Base-by-base conservation (phyloP, 2,329 filamentous ascomycete species). In the Lomentospora prolificans region DNA sequence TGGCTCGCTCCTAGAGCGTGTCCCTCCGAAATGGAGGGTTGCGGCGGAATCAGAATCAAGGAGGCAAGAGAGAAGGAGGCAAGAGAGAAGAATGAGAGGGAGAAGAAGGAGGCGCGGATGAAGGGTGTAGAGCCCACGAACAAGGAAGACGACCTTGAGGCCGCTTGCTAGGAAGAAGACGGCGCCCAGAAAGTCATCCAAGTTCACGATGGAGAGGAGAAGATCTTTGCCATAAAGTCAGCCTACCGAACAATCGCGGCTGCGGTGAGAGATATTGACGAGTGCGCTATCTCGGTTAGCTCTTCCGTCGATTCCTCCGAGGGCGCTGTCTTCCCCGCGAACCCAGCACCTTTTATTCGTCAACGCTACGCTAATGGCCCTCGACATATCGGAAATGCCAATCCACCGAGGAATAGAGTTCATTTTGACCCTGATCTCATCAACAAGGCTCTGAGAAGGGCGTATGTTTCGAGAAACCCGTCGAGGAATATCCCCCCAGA, bases 1-100 rank as follows among this genome's bases (percentile, higher is more conserved):
- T 44, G 51, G 51, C 41, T 50, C 6, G 25, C 17, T 39, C 52
- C 52, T 5, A 19, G 25, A 4, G 53, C 53, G 27, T 55, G 53
- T 25, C 53, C 53, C 27, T 33, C 53, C n/a, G 41, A 50, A 24
- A 50, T 33, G n/a, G 39, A 48, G n/a, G 27, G 41, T 3, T 55
- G 53, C 41, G 53, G 53, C 25, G 53, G 41, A n/a, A 30, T 55
- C n/a, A 28, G 53, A 8, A 33, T 12, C 30, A 33, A 6, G 30
- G 30, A 33, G 30, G 30, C 30, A 12, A 33, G 12, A 33, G 41
- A 33, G 39, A 48, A 44, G 53, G 30, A 33, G 25, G 44, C 44
- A 4, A 4, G 5, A 12, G 44, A 48, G 44, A 9, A 48, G 7
- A 22, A 22, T 6, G 44, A 25, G 10, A 17, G 3, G 17, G 44